Base-by-base conservation (phyloP, 2,329 filamentous ascomycete species). In the Epichloe uncinata region DNA sequence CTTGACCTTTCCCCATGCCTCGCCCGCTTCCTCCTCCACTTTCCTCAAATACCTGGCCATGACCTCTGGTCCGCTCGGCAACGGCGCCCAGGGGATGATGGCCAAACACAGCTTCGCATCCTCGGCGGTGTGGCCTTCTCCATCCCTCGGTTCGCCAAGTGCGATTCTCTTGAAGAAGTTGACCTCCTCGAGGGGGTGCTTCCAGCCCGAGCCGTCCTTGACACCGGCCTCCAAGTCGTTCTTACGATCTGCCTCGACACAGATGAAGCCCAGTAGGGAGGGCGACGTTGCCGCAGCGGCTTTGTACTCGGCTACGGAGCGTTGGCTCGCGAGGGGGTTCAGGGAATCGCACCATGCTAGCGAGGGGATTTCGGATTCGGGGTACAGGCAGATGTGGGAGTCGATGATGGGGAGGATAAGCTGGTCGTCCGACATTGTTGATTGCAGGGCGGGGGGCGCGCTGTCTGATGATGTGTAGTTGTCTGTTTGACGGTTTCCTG, bases 371-470 rank as follows among this genome's bases (percentile, higher is more conserved):
- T 91, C 85, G 48, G 77, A 75, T 43, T 72, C 66, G 42, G 87
- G 85, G 72, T 81, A 95, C 61, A 96, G 81, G 70, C 96, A 90
- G 67, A 96, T 84, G 72, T 96, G 91, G 38, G 87, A 84, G 72
- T 96, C 90, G 66, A 96, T 80, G 61, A 95, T 82, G 59, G 74
- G 78, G 64, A 75, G 68, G 58, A 68, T 52, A 58, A 69, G 61
- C 56, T 65, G 62, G 20, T 64, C 56, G 52, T 71, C 62, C 51
- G 68, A 58, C 66, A 67, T 68, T 54, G 50, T 62, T 50, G 47
- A 42, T 26, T 12, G 44, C 12, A 5, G 44, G 16, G 35, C 1
- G 11, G 18, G 22, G 3, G n/a, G 33, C 9, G 33, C 9, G 44
- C 22, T 41, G 7, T 41, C 30, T 30, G 4, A 30, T 30, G 8